phyloP scores from a whole-genome alignment of 306 rosid species.

The Pachyrhizus erosus region DNA sequence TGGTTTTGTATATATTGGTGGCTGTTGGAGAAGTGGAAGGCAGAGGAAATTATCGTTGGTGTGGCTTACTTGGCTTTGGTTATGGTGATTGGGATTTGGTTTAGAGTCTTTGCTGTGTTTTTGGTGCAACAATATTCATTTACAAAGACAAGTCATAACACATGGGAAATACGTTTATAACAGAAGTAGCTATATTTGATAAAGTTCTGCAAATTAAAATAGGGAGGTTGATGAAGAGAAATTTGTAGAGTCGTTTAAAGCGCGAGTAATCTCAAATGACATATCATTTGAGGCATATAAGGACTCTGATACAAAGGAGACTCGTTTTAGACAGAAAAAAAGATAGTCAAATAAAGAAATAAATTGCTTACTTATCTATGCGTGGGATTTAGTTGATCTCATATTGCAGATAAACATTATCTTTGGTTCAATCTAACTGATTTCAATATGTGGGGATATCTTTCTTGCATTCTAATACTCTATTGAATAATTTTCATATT shows the following conservation, averaged over 20 bases:
- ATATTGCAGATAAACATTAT: background rate
- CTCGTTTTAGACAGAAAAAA: background rate
- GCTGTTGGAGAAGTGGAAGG: background rate
- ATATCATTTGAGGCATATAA: background rate
- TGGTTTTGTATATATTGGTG: background rate
- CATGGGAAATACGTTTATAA: background rate
- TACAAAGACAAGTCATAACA: background rate
- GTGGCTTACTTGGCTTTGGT: background rate
- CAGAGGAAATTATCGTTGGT: slow-evolving; percentile 7
- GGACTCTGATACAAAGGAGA: slow-evolving; percentile 8
- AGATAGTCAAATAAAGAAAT: background rate
- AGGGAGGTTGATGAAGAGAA: background rate
- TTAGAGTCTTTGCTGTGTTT: background rate
- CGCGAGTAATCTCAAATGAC: background rate
- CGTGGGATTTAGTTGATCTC: background rate
- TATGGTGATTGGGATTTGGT: background rate
- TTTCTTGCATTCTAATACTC: background rate
- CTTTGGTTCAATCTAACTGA: background rate
- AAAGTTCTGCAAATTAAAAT: background rate
- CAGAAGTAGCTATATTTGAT: background rate
- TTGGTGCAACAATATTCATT: slow-evolving; percentile 14
- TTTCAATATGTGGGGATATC: background rate
- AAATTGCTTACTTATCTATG: background rate
- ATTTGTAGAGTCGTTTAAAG: background rate
- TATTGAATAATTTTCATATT: background rate